Conservation (phyloP, 192 early-diverging fungal species). For the Coemansia brasiliensis region DNA sequence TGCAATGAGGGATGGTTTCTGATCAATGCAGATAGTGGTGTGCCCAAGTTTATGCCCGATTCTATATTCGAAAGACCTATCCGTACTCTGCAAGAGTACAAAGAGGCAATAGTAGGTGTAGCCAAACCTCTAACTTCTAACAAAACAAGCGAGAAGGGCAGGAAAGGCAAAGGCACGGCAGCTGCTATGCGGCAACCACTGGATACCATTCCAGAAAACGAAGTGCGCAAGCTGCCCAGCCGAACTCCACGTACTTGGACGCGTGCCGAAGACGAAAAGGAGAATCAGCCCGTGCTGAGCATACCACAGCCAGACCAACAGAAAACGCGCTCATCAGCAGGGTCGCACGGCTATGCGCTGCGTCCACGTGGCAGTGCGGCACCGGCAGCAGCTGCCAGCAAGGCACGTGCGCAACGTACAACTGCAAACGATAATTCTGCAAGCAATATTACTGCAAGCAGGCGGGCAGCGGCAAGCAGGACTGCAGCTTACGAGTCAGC, state of each 20-base stretch:
- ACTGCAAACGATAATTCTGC: too few species aligned
- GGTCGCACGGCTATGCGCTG: conserved; percentile 24
- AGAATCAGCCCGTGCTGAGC: conserved; percentile 18
- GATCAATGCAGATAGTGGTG: conserved; percentile 14
- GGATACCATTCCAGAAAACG: conserved; percentile 37
- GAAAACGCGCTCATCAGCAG: not conserved
- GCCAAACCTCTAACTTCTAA: too few species aligned
- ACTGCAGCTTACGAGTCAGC: conserved; percentile 14
- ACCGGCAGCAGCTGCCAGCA: not conserved
- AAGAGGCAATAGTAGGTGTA: not conserved
- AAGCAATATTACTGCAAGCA: not conserved
- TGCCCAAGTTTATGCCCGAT: conserved; percentile 34
- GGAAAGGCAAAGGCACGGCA: not conserved
- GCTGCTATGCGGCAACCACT: conserved; percentile 16
- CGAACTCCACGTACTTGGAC: conserved; percentile 13
- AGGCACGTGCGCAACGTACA: too few species aligned
- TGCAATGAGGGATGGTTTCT: conserved; percentile 36
- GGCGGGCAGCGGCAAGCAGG: conserved; percentile 2
- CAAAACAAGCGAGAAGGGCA: not conserved
- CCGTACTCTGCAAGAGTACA: conserved; percentile 36
- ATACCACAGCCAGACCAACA: not conserved
- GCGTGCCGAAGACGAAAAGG: conserved; percentile 22
- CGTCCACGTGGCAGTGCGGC: conserved; percentile 19
- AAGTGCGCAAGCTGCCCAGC: not conserved
- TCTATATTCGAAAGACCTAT: conserved; percentile 46